Percentiles rank a stretch among this genome's conserved stretches.
phyloP scores from a whole-genome alignment of 2,329 filamentous ascomycete species.

The Colletotrichum sp. region DNA sequence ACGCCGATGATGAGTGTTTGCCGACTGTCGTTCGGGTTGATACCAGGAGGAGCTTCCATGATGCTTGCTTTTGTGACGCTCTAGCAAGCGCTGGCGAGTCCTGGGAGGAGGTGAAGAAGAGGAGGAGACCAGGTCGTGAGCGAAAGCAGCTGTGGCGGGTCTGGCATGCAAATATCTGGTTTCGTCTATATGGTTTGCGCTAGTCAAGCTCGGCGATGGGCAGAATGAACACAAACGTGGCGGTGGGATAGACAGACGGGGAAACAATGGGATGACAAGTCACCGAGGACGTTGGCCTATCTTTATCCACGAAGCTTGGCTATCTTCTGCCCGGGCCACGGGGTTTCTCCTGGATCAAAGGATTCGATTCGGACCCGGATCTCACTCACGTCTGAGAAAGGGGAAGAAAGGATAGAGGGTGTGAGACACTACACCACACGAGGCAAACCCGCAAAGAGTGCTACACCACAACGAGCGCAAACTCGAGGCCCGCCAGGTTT shows the following conservation, averaged over 20 bases:
- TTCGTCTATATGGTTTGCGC: not conserved
- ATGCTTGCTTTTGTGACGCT: not conserved
- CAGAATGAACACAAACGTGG: not conserved
- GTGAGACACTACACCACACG: slow-evolving; percentile 1
- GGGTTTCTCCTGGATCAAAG: not conserved
- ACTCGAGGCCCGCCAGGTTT: not conserved
- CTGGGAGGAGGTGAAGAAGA: not conserved
- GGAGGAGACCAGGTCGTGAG: not conserved
- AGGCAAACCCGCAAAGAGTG: not conserved
- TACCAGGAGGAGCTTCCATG: slow-evolving; percentile 17
- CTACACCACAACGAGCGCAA: not conserved
- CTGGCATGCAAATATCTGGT: not conserved
- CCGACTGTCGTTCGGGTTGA: not conserved
- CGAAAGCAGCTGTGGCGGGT: not conserved
- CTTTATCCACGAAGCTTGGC: not conserved
- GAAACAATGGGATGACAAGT: not conserved
- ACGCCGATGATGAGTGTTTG: not conserved
- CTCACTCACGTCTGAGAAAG: not conserved
- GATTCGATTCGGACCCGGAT: not conserved
- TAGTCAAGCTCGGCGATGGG: not conserved
- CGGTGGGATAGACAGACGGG: not conserved
- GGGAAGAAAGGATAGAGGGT: not conserved
- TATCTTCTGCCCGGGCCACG: not conserved
- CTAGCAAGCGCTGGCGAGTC: not conserved
- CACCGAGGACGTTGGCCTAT: not conserved